Base-by-base conservation (phyloP, 2,329 filamentous ascomycete species). In the Fusarium burgessii region DNA sequence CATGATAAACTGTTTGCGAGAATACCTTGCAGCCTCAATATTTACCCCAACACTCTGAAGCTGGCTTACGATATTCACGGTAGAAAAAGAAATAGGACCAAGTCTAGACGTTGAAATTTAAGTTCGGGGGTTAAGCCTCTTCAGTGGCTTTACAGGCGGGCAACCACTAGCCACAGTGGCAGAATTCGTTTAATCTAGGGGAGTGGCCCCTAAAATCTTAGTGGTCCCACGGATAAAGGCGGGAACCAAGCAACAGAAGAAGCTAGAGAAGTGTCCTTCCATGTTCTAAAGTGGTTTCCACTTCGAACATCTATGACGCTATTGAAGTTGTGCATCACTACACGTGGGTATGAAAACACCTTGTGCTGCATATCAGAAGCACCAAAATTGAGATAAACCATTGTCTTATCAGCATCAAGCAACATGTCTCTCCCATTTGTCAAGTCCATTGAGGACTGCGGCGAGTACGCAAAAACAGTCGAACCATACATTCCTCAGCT, bases 401-500 rank as follows among this genome's bases (percentile, higher is more conserved):
- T 42, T 52, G 20, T 49, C 42, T 43, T 25, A 20, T 79, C 68
- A 77, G 76, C 14, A 49, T 47, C 18, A 56, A 58, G 25, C 57
- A 60, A 58, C 62, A 92, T 95, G 91, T 87, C 91, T 68, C 83
- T 97, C 23, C 94, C 94, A 9, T 80, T 86, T n/a, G 82, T 97
- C 72, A 88, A 88, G 71, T 87, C 88, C 40, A 84, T 96, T 15
- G 83, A 86, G 70, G 93, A 97, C 72, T 95, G 92, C 80, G 89
- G 92, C 73, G 90, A 94, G 80, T 97, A 90, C 81, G 84, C 86
- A 72, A 89, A 89, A 76, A 93, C 92, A 2, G 91, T 97, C 72
- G 84, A 89, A 71, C 94, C 94, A 13, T 97, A 89, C 80, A 77
- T 94, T 47, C 84, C 88, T 13, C 91, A 94, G 80, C 84, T 95